Conservation (phyloP, 2,329 filamentous ascomycete species). For the Leptographium galeiforme region DNA sequence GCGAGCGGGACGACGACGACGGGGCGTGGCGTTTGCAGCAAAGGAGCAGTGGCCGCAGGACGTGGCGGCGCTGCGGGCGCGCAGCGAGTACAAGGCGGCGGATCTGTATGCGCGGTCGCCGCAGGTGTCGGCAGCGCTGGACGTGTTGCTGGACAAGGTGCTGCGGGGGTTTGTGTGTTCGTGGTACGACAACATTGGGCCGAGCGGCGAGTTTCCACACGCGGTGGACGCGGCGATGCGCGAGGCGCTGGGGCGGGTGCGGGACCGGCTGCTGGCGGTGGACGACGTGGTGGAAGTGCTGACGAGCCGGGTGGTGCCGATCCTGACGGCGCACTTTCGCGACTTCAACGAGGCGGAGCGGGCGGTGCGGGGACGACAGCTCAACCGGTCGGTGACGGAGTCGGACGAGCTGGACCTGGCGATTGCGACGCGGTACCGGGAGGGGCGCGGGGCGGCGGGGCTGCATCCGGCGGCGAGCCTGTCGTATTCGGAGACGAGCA, state of each 20-base stretch:
- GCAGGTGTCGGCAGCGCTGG: conserved; percentile 65
- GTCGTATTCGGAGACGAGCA: conserved; percentile 56
- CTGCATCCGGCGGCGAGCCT: conserved; percentile 77
- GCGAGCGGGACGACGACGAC: not conserved
- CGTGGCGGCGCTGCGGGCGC: conserved; percentile 48
- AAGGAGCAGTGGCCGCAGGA: conserved; percentile 57
- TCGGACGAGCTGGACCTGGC: conserved; percentile 91
- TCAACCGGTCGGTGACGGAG: conserved; percentile 84
- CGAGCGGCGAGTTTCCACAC: conserved; percentile 63
- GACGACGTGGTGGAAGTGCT: conserved; percentile 82
- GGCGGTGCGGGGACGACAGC: conserved; percentile 70
- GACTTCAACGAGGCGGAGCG: conserved; percentile 88
- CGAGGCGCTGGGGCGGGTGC: conserved; percentile 54
- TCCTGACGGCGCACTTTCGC: conserved; percentile 76
- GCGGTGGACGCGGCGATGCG: conserved; percentile 76
- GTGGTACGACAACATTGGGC: conserved; percentile 84
- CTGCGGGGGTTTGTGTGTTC: conserved; percentile 72
- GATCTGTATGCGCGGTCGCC: conserved; percentile 66
- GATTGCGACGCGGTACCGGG: conserved; percentile 82
- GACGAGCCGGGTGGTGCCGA: conserved; percentile 71
- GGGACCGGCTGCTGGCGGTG: conserved; percentile 57
- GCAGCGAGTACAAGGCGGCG: conserved; percentile 52
- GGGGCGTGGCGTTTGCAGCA: conserved; percentile 38
- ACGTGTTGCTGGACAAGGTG: conserved; percentile 63
- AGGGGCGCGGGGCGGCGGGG: conserved; percentile 36